A percentile compares a stretch with the other conserved stretches of the same genome.
Evolutionary conservation across 768 basidiomycete species (phyloP).

Genomic region (Tephrocybe sp.): DNA sequence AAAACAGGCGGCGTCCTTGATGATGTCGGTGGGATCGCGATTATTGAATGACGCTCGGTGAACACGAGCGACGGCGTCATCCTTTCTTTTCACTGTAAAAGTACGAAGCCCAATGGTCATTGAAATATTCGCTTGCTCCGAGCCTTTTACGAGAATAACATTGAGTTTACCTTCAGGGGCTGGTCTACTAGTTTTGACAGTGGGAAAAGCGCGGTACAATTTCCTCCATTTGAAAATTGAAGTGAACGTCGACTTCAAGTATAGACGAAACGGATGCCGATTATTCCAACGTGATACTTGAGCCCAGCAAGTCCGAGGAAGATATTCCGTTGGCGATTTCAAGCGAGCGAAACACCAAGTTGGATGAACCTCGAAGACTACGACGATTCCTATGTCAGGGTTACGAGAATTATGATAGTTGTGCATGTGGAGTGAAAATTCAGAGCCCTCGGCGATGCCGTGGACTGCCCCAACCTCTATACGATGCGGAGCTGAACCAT

Average conservation of each 20-base stretch:
- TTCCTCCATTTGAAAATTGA: slow-evolving; percentile 45
- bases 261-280: slow-evolving; percentile 50
- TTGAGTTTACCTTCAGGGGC: slow-evolving; percentile 39
- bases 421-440: slow-evolving; percentile 60
- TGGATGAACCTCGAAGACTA: slow-evolving; percentile 50
- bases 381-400: slow-evolving; percentile 46
- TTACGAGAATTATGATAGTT: slow-evolving; percentile 60
- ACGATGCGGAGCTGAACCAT: slow-evolving; percentile 38
- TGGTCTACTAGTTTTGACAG: slow-evolving; percentile 29
- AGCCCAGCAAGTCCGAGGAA: slow-evolving; percentile 51
- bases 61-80: slow-evolving; percentile 35
- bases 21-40: slow-evolving; percentile 32
- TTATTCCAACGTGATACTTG: slow-evolving; percentile 50
- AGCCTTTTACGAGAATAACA: slow-evolving; percentile 43
- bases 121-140: slow-evolving; percentile 49
- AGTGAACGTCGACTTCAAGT: slow-evolving; percentile 45
- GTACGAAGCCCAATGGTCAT: slow-evolving; percentile 38
- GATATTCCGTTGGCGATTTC: slow-evolving; percentile 28
- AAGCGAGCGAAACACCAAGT: slow-evolving; percentile 56
- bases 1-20: slow-evolving; percentile 59
- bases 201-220: slow-evolving; percentile 37
- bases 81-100: slow-evolving; percentile 43
- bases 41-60: slow-evolving; percentile 36
- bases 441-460: slow-evolving; percentile 61
- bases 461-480: slow-evolving; percentile 60